Base-by-base conservation (phyloP, 2,329 filamentous ascomycete species). In the Aspergillus sojae region DNA sequence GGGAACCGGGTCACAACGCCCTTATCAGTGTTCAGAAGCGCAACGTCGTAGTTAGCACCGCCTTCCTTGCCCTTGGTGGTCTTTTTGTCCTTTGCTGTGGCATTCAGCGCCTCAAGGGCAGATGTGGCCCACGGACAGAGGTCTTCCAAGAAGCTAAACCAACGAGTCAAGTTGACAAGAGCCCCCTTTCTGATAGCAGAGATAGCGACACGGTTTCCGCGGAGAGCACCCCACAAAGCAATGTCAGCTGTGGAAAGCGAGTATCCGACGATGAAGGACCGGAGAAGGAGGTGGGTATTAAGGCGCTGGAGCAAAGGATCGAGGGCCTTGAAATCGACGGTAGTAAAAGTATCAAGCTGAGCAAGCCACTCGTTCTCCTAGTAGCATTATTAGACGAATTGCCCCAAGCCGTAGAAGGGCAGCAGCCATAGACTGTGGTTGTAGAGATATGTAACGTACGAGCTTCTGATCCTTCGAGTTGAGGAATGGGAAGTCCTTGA, bases 1-100 rank as follows among this genome's bases (percentile, higher is more conserved):
- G 94, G 89, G 81, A 98, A 98, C 72, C 94, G 86, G 26, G 93
- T 96, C 23, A 97, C 92, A 62, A 98, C 93, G 3, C 93, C 93
- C 76, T 94, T 89, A 43, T 94, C 92, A 10, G 91, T 90, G 76
- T 96, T 91, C 72, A 91, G 88, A 43, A 97, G 85, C 2, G 89
- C 91, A 77, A 97, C 91, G 75, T 96, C 93, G 80, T 95, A 98
- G 83, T 89, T 96, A 63, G 87, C 93, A 67, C 92, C 56, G 19
- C 21, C 92, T 58, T 91, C 90, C 77, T 92, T 92, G 73, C 87
- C 89, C 68, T 86, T 86, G 26, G 87, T 87, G 43, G 84, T 84
- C 68, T 90, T 88, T 83, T 91, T 92, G 70, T 87, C 87, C 75
- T 87, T 89, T 65, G 86, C 86, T n/a, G 85, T 86, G 55, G 87